Evolutionary conservation across 202 grass and related monocot species (phyloP).

Genomic region (Schoenoplectus triqueter): DNA sequence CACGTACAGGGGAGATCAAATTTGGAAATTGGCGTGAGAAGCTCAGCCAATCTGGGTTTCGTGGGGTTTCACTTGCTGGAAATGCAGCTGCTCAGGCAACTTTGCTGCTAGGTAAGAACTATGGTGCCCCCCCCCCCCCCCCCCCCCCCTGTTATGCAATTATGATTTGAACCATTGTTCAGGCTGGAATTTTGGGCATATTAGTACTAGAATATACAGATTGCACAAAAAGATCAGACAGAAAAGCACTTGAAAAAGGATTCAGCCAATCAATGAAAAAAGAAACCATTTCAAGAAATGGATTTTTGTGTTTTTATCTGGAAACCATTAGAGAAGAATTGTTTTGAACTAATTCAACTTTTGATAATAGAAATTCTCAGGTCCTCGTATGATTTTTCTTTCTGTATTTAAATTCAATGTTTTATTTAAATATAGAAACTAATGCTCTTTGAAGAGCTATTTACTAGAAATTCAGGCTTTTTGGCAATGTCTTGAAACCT

Average conservation of each 20-base stretch:
- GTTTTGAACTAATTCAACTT: background rate
- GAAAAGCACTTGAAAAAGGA: background rate
- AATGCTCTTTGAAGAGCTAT: too few relatives aligned
- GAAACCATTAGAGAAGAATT: background rate
- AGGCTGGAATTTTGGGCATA: background rate
- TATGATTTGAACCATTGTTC: background rate
- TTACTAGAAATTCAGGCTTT: background rate
- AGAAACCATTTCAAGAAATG: background rate
- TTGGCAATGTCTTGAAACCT: background rate
- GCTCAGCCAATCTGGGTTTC: constrained; percentile 70
- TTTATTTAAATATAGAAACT: background rate
- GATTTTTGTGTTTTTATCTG: background rate
- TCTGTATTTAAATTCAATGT: background rate
- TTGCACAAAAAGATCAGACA: background rate
- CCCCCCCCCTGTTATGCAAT: background rate
- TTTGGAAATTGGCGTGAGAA: constrained; percentile 87
- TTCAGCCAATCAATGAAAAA: background rate
- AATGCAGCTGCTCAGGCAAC: constrained; percentile 81
- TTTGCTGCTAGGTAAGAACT: constrained; percentile 62
- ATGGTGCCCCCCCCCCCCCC: too few relatives aligned
- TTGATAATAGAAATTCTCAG: background rate
- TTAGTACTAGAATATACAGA: background rate
- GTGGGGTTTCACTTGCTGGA: constrained; percentile 59
- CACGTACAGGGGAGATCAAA: constrained; percentile 67
- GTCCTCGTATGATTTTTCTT: background rate